Base-by-base conservation (phyloP, 345 rosid species). In the Mallotus nudiflorus region DNA sequence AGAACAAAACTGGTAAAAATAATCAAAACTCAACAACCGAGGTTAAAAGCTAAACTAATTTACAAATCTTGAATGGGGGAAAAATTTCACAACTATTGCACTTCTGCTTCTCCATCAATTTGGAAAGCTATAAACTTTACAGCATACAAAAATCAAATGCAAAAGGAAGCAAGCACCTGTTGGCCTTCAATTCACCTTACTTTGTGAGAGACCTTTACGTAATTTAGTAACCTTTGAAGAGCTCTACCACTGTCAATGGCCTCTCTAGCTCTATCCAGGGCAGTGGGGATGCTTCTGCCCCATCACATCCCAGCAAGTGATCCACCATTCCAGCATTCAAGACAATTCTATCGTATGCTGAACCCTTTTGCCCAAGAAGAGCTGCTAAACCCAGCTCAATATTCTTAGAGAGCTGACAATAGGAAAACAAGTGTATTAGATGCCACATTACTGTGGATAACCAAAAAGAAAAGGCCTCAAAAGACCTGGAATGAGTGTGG, bases 181-280 rank as follows among this genome's bases (percentile, higher is more conserved):
- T 29, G 7, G 29, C 1, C 27, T 5, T 44, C 52, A 8, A n/a
- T 58, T 72, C 65, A 77, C 55, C 64, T 62, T 5, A 77, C 45
- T 76, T 82, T 88, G 72, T 80, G 84, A 10, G 97, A 92, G 55
- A 85, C 76, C 82, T 85, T 91, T 62, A 92, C 86, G 85, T 95
- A 95, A 74, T 86, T 89, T 68, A 95, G 54, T 50, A 95, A 79
- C 73, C 77, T 86, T 77, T 79, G 86, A 35, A 92, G 84, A 62
- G 99, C 99, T 73, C 80, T 82, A 59, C 97, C 99, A 66, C 96
- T 90, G 62, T 95, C 89, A 54, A 95, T 92, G 81, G 97, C 96
- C 78, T 89, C 97, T 48, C 87, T 90, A 33, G 98, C 97, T 77
- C 99, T 86, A n/a, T 88, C 93, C 70, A 89, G 69, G 19, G 97